Evolutionary conservation across 306 rosid species (phyloP).

Genomic region (Betula pendula): DNA sequence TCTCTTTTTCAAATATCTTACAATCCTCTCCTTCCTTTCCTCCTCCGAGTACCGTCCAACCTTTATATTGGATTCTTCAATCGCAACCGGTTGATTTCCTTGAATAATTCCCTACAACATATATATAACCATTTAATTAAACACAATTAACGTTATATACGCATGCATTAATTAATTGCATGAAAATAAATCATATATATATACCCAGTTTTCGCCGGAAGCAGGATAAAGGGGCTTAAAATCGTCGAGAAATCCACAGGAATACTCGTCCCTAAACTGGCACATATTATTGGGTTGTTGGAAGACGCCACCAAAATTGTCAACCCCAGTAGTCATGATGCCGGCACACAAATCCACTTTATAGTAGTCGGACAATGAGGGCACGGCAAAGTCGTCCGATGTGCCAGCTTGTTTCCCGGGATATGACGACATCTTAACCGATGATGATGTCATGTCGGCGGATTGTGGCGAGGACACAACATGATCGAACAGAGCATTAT

Average conservation of each 20-base stretch:
- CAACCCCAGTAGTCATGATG: constrained; percentile 22
- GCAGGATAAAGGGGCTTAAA: constrained; percentile 41
- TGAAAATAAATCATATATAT: neutral
- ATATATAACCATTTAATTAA: too few relatives aligned
- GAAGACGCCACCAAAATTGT: constrained; percentile 33
- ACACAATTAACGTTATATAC: too few relatives aligned
- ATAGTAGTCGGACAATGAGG: constrained; percentile 36
- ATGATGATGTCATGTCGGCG: constrained; percentile 29
- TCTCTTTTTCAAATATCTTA: constrained; percentile 90
- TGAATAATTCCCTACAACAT: constrained; percentile 48
- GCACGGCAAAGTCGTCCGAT: constrained; percentile 33
- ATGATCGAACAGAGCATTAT: constrained; percentile 39
- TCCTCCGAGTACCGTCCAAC: constrained; percentile 89
- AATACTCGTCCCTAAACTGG: constrained; percentile 54
- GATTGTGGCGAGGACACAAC: constrained; percentile 31
- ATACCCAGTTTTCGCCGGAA: constrained; percentile 53
- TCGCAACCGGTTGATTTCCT: constrained; percentile 49
- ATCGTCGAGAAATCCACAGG: constrained; percentile 44
- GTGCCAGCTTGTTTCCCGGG: constrained; percentile 39
- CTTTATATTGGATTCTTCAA: constrained; percentile 66
- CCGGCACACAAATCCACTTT: constrained; percentile 40
- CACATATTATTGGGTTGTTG: constrained; percentile 18
- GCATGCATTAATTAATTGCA: too few relatives aligned
- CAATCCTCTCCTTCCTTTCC: constrained; percentile 83
- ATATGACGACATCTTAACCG: constrained; percentile 32